A percentile compares a stretch with the other conserved stretches of the same genome.
Evolutionary conservation across 2,329 filamentous ascomycete species (phyloP).

Genomic region (Orbilia ellipsospora): DNA sequence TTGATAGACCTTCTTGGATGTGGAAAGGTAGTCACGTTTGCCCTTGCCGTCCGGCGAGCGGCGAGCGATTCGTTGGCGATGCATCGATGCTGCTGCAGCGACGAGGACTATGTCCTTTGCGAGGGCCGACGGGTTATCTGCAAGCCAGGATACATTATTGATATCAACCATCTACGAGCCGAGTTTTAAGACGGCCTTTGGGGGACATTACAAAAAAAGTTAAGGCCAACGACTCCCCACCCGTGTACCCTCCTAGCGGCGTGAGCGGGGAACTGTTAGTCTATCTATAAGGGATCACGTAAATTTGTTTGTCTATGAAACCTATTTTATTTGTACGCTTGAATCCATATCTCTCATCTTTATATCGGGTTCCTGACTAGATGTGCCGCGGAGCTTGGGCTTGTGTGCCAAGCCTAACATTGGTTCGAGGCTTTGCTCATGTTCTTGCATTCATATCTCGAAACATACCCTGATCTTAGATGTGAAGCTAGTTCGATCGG

Average conservation of each 20-base stretch:
- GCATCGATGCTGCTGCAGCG: too few species aligned
- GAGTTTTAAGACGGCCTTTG: not conserved
- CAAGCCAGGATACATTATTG: not conserved
- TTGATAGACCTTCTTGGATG: not conserved
- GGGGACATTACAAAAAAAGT: slow-evolving; percentile 3
- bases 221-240: slow-evolving; percentile 25
- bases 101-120: not conserved
- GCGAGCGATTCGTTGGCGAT: not conserved
- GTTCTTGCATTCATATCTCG: slow-evolving; percentile 14
- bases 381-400: not conserved
- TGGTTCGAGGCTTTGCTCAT: not conserved
- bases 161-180: not conserved
- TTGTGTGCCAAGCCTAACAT: not conserved
- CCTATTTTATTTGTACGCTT: slow-evolving; percentile 5
- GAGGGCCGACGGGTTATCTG: slow-evolving; percentile 9
- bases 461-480: not conserved
- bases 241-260: not conserved
- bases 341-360: slow-evolving; percentile 13
- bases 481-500: not conserved
- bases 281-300: slow-evolving; percentile 47
- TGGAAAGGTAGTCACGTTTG: not conserved
- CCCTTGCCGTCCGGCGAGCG: slow-evolving; percentile 15
- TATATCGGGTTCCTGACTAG: slow-evolving; percentile 40
- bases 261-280: slow-evolving; percentile 28
- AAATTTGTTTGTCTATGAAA: slow-evolving; percentile 36